phyloP scores from a whole-genome alignment of 1,284 basidiomycete genomes.

The Phenoliferia sp. region DNA sequence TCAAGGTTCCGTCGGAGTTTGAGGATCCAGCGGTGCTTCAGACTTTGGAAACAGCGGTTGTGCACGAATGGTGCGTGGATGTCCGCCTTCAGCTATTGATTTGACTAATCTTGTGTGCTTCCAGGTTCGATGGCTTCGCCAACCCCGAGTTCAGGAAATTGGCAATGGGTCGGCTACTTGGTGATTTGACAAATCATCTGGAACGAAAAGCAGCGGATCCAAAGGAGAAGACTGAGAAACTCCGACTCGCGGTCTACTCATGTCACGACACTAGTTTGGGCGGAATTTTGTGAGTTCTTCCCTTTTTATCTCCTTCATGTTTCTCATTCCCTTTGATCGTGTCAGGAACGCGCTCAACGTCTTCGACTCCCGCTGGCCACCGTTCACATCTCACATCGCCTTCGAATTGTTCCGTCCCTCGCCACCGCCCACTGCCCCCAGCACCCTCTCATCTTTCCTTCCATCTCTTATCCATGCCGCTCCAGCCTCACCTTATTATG shows the following conservation, averaged over 20 bases:
- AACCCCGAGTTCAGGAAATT: slow-evolving; percentile 25
- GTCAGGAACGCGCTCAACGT: slow-evolving; percentile 28
- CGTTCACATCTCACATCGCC: not conserved
- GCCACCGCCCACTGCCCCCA: not conserved
- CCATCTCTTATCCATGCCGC: slow-evolving; percentile 1
- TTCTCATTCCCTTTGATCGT: not conserved
- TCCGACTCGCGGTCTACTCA: slow-evolving; percentile 27
- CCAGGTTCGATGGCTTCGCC: slow-evolving; percentile 29
- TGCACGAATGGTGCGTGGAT: slow-evolving; percentile 30
- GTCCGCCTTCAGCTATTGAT: not conserved
- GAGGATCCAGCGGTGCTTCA: slow-evolving; percentile 18
- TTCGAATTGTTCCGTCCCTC: slow-evolving; percentile 18
- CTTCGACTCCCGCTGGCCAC: slow-evolving; percentile 31
- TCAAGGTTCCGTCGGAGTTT: slow-evolving; percentile 25
- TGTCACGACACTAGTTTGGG: slow-evolving; percentile 35
- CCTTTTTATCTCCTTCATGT: not conserved
- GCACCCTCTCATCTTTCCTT: slow-evolving; percentile 4
- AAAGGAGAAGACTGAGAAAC: not conserved
- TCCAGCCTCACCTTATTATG: slow-evolving; percentile 9
- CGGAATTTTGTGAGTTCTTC: slow-evolving; percentile 22
- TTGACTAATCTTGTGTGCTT: not conserved
- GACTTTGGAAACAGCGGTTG: slow-evolving; percentile 27
- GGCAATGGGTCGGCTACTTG: slow-evolving; percentile 34
- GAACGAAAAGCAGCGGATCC: slow-evolving; percentile 16
- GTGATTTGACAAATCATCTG: slow-evolving; percentile 14